Evolutionary conservation across 192 early-diverging fungal species (phyloP).

Genomic region (Kickxella alabastrina): DNA sequence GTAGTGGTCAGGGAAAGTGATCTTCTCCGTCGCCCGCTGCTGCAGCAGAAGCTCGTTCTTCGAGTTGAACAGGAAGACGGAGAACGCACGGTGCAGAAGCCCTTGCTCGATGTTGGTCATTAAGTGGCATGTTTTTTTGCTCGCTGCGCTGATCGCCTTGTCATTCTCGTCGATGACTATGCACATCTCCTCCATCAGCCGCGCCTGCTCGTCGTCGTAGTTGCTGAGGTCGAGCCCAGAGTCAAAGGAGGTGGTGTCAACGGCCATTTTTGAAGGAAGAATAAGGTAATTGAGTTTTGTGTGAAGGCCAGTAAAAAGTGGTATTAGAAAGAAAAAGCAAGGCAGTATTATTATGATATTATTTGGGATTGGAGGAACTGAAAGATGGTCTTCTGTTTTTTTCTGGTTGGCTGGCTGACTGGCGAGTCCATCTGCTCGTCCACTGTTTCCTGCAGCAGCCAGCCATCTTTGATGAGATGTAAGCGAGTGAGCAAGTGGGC

Average conservation of each 20-base stretch:
- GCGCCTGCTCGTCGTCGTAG: conserved; percentile 81
- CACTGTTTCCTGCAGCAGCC: too few species aligned
- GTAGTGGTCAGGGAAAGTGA: conserved; percentile 94
- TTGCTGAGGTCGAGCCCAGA: conserved; percentile 51
- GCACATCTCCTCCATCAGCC: conserved; percentile 97
- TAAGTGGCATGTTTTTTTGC: conserved; percentile 94
- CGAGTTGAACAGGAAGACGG: conserved; percentile 91
- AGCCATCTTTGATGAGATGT: too few species aligned
- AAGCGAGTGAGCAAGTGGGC: too few species aligned
- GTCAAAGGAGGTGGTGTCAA: not conserved
- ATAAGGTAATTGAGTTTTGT: not conserved
- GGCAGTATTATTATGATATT: too few species aligned
- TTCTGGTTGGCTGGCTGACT: not conserved
- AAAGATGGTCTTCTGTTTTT: not conserved
- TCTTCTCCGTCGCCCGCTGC: conserved; percentile 94
- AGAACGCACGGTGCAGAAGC: conserved; percentile 93
- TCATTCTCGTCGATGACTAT: conserved; percentile 90
- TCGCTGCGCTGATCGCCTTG: conserved; percentile 73
- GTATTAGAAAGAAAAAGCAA: not conserved
- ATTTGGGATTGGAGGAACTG: not conserved
- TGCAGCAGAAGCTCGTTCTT: conserved; percentile 86
- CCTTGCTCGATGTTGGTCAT: conserved; percentile 91
- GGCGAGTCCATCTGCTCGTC: not conserved
- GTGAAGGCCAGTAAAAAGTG: not conserved
- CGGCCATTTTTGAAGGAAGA: not conserved